Evolutionary conservation across 2,329 filamentous ascomycete genomes (phyloP).

Genomic region (Clarireedia paspali): DNA sequence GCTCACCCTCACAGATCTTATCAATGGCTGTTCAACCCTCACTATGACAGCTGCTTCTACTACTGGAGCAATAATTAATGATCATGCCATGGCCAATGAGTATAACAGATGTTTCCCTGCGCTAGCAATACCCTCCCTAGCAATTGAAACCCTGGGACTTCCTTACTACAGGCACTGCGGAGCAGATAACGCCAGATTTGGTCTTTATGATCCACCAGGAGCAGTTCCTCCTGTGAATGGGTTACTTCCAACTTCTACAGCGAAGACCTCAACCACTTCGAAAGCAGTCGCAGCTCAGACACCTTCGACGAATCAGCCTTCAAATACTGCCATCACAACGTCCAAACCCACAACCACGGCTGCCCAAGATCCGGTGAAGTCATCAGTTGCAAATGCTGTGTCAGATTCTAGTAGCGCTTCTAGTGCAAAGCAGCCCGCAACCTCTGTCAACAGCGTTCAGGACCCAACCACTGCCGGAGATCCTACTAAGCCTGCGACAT

Average conservation of each 20-base stretch:
- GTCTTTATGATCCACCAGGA: constrained; percentile 35
- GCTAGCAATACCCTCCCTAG: constrained; percentile 13
- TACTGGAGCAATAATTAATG: constrained; percentile 5
- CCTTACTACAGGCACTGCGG: constrained; percentile 31
- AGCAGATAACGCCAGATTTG: constrained; percentile 31
- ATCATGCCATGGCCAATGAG: constrained; percentile 9
- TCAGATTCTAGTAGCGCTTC: not conserved
- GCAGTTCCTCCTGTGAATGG: constrained; percentile 31
- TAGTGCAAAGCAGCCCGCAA: not conserved
- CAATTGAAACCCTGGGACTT: constrained; percentile 14
- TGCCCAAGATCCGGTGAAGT: not conserved
- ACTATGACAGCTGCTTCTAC: not conserved
- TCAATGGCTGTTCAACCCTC: constrained; percentile 23
- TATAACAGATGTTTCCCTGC: constrained; percentile 18
- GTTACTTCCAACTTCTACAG: constrained; percentile 18
- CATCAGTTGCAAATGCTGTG: no score
- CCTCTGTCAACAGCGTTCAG: not conserved
- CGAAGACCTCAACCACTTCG: constrained; percentile 10
- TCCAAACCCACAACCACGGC: not conserved
- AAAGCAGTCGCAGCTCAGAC: constrained; percentile 15
- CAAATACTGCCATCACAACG: constrained; percentile 1
- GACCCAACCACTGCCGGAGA: not conserved
- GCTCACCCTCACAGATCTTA: constrained; percentile 31
- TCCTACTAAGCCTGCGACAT: not conserved
- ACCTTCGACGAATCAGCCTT: constrained; percentile 9